Evolutionary conservation across 352 stramenopile species (phyloP), one percentile per base, ranked within the genome.

Genomic region (Pythium dissimile): DNA sequence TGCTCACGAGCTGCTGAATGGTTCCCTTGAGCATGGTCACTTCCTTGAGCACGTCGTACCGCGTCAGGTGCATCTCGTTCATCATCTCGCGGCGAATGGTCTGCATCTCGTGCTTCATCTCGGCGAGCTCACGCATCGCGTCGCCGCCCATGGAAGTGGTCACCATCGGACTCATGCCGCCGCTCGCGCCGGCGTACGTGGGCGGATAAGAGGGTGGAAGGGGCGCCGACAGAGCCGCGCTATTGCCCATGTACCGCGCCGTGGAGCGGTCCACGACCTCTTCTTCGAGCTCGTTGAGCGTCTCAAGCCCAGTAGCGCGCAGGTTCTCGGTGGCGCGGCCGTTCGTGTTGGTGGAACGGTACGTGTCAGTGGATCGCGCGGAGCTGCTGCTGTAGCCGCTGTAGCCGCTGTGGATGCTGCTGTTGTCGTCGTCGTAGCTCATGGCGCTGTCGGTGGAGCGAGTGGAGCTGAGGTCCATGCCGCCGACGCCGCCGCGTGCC

Each of bases 31-130:
- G 80, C 71, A 92, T 68, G 39, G 80, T 72, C 20, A 94, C 62
- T 56, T 94, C 84, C 62, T 94, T 94, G 38, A 94, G 71, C 47
- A 94, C 66, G 52, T 94, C 84, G 72, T 94, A 94, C 16, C 80
- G 78, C 28, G 77, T 89, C 23, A 81, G 63, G 58, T 92, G 84
- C 54, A 94, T 71, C 66, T 92, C 84, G 48, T 91, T 88, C 77
- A 94, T 89, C 54, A 94, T 73, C 53, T 94, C 82, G 37, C 80
- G 75, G 12, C 76, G 75, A 41, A 92, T 86, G 21, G 67, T 60
- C 35, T 80, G 71, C 41, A 92, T 72, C 44, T 94, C 80, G 16
- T 69, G 53, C 52, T 86, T 86, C 37, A 94, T 71, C 44, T 84
- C 75, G 7, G 67, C 54, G 31, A 94, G 50, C 37, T 91, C 82